A percentile compares a stretch with the other conserved stretches of the same genome.
phyloP scores from a whole-genome alignment of 2,329 filamentous ascomycete genomes.

The Aspergillus eucalypticola region DNA sequence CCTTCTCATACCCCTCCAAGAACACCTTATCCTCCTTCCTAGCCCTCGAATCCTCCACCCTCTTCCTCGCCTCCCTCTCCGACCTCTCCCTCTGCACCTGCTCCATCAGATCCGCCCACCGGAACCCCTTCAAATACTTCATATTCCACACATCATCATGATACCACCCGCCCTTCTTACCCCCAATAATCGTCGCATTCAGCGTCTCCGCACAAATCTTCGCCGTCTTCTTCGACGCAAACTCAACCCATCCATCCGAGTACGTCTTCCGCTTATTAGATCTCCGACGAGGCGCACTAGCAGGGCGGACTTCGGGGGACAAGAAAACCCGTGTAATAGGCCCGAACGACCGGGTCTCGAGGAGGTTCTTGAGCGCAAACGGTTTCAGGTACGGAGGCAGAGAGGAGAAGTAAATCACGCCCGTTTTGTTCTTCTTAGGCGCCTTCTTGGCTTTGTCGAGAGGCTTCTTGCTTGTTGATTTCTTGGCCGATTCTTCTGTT shows the following conservation, averaged over 20 bases:
- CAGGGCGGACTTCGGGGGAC: conserved; percentile 36
- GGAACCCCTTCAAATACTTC: conserved; percentile 46
- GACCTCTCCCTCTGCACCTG: conserved; percentile 45
- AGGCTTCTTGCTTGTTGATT: conserved; percentile 15
- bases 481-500: conserved; percentile 9
- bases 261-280: conserved; percentile 47
- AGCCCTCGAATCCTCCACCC: conserved; percentile 45
- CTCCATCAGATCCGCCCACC: conserved; percentile 49
- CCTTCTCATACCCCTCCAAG: conserved; percentile 44
- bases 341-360: conserved; percentile 43
- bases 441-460: conserved; percentile 29
- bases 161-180: conserved; percentile 48
- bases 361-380: conserved; percentile 45
- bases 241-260: conserved; percentile 51
- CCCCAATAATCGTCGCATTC: conserved; percentile 47
- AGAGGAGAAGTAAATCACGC: conserved; percentile 49
- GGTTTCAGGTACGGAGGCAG: conserved; percentile 51
- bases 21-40: conserved; percentile 48
- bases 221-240: conserved; percentile 47
- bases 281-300: conserved; percentile 24
- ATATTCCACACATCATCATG: conserved; percentile 51
- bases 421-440: conserved; percentile 38
- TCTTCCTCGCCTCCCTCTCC: conserved; percentile 43
- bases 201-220: conserved; percentile 49
- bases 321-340: conserved; percentile 49